phyloP scores from a whole-genome alignment of 164 flowering plant genomes.

The Liquidambar formosana region DNA sequence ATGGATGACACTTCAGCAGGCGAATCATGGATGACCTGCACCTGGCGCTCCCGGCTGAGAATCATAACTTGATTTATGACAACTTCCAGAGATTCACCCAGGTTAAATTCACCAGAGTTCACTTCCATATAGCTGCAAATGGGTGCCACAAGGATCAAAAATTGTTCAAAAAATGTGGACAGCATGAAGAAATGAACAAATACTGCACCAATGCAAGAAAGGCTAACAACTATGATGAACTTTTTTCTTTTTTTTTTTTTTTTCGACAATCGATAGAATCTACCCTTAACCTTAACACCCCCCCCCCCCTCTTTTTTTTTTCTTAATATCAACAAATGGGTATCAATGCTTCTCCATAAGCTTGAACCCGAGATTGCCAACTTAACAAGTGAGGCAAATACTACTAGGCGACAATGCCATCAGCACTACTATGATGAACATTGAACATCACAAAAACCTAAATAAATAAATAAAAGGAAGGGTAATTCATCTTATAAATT shows the following conservation, averaged over 20 bases:
- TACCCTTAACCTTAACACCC: too few species aligned
- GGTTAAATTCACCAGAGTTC: constrained; percentile 55
- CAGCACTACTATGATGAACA: too few species aligned
- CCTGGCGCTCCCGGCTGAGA: constrained; percentile 57
- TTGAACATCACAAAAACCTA: not conserved
- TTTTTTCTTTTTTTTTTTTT: too few species aligned
- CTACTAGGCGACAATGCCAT: too few species aligned
- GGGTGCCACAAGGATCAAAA: constrained; percentile 3
- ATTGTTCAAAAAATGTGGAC: not conserved
- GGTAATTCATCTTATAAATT: not conserved
- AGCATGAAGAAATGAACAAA: not conserved
- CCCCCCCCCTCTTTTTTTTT: too few species aligned
- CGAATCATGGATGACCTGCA: constrained; percentile 48
- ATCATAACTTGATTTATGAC: constrained; percentile 66
- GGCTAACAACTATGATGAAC: not conserved
- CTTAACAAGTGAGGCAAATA: too few species aligned
- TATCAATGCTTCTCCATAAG: too few species aligned
- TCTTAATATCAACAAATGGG: too few species aligned
- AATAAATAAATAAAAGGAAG: not conserved
- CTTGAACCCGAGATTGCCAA: too few species aligned
- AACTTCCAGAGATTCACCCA: constrained; percentile 59
- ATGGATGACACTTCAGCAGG: constrained; percentile 58
- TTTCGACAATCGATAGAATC: too few species aligned
- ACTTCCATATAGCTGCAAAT: constrained; percentile 60
- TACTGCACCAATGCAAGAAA: not conserved